Base-by-base conservation (phyloP, 1,139 yeast genomes). In the Suhomyces bokatorum region DNA sequence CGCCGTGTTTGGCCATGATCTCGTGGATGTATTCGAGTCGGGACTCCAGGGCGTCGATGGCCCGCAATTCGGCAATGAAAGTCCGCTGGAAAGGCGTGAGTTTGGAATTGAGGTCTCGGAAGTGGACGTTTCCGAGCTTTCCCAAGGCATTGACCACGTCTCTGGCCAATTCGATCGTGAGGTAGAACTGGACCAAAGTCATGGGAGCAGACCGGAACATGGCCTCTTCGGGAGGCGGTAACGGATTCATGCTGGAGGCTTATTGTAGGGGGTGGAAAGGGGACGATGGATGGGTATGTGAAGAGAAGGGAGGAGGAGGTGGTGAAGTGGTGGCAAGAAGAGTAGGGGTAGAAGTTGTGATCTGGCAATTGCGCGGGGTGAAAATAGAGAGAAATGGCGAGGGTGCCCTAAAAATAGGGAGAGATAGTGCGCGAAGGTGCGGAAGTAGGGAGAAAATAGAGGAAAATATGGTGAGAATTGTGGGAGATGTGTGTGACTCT, bases 151-250 rank as follows among this genome's bases (percentile, higher is more conserved):
- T 83, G 12, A 90, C 95, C 48, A 89, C 83, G 50, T 90, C 96
- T 51, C 98, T 75, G 7, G 96, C 87, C 48, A 89, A 81, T 64
- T 93, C 99, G 29, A 85, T 81, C n/a, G 98, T 89, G 42, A 93
- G 83, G 65, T 87, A 93, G 62, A 93, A 79, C 69, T 93, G 98
- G 35, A 91, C 90, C 52, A 91, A 76, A 36, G 90, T 78, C 98
- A 93, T 91, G 47, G 95, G 96, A 68, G 98, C 97, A 44, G 97
- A 87, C 68, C 95, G 29, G 47, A 53, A 54, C 28, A 55, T 50
- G 16, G 57, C 55, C 34, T 55, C 58, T 12, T 33, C 40, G 8
- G 4, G 24, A 32, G 62, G 60, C 37, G 37, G 34, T 16, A 20
- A 16, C 14, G 16, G 17, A 12, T 26, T 30, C 43, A 33, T 32